Base-by-base conservation (phyloP, 169 alveolate species). In the Cryptosporidium ubiquitum region DNA sequence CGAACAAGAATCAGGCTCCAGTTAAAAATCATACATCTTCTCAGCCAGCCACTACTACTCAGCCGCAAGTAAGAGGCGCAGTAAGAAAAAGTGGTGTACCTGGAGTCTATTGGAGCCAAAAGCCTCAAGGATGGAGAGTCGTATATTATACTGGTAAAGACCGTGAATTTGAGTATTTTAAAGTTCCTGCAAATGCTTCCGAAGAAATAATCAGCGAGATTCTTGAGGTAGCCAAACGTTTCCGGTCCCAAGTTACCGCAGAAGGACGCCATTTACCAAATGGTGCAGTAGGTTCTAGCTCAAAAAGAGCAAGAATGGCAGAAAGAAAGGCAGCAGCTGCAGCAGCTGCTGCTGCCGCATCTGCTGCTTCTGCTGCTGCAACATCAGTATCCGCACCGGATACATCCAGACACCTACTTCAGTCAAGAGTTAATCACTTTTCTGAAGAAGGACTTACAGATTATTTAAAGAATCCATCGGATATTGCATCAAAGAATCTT, bases 71-170 rank as follows among this genome's bases (percentile, higher is more conserved):
- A 12, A 79, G 89, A 64, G 89, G 89, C n/a, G 89, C 89, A 1
- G 89, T 79, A 9, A 58, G 89, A 35, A 79, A 79, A 68, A 79
- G 89, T 40, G 89, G 89, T 40, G 89, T 79, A 12, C 89, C 89
- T 3, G 89, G 89, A 12, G 89, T 79, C 35, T 79, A 79, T 40
- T 79, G 89, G 89, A 79, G 89, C 10, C 89, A 79, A 51, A 79
- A 79, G 37, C 89, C 89, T 23, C 89, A 79, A 44, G 89, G 89
- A 42, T 79, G 89, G 89, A 79, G 89, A 61, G 89, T 79, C 18
- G 89, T 79, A 35, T 79, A 79, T 23, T 79, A 79, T 29, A 79
- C 89, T 10, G 89, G 89, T 10, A 79, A 79, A 61, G 89, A 79
- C 55, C 73, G 89, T 42, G 89, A 79, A 61, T 79, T 79, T 33